These are phyloP conservation scores for Termitomyces sp. DNA, from an alignment of 768 basidiomycete genomes.

Conservation along the genomic window DNA sequence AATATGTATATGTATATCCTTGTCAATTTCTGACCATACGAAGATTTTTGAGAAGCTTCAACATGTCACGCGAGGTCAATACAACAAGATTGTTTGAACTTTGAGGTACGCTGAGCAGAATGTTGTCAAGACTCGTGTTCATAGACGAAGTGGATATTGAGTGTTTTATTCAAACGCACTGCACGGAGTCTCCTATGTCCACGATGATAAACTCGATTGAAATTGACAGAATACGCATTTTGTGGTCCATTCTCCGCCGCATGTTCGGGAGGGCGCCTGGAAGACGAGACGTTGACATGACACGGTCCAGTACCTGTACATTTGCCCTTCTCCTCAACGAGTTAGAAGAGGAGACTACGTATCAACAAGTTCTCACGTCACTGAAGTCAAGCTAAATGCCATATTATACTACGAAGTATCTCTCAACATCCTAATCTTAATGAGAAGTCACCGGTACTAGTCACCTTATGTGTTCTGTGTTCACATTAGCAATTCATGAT, in stretches of 20 bases:
- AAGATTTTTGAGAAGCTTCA: slow-evolving; percentile 87
- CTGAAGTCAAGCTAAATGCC: too few species aligned
- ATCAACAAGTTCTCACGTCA: neutral
- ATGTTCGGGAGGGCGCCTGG: neutral
- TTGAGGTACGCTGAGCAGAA: slow-evolving; percentile 92
- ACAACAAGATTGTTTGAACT: slow-evolving; percentile 81
- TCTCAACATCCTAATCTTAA: too few species aligned
- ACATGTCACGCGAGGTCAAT: slow-evolving; percentile 77
- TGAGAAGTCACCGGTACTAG: too few species aligned
- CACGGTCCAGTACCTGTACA: neutral
- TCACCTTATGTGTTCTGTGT: neutral
- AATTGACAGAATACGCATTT: too few species aligned
- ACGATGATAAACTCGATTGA: too few species aligned
- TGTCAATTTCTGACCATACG: slow-evolving; percentile 92
- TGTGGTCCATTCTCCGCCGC: too few species aligned
- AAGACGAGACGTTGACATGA: neutral
- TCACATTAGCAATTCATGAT: neutral
- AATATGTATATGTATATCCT: neutral
- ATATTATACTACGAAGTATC: too few species aligned
- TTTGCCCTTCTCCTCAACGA: too few species aligned
- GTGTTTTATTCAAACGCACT: slow-evolving; percentile 97
- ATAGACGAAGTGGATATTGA: slow-evolving; percentile 97
- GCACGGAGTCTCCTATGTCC: slow-evolving; percentile 93
- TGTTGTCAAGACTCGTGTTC: slow-evolving; percentile 96
- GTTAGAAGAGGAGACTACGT: too few species aligned